Base-by-base conservation (phyloP, 305 asterid species). In the Fraxinus ornus region DNA sequence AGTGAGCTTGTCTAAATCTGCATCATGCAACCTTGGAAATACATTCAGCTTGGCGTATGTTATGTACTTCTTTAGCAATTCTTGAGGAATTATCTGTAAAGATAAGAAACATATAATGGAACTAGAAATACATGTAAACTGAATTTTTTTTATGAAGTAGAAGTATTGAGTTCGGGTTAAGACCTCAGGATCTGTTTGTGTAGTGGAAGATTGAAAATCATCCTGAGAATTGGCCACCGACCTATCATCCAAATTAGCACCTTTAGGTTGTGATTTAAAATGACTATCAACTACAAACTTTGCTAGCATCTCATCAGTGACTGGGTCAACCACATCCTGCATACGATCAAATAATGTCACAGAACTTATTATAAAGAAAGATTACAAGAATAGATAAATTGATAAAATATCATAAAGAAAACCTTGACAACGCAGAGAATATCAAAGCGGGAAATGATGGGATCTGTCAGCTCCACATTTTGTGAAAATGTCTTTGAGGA, bases 311-410 rank as follows among this genome's bases (percentile, higher is more conserved):
- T 97, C 99, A 86, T 97, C 99, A 47, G 86, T 88, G 72, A 94
- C 93, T 44, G 99, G 98, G 87, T 96, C 99, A 79, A 93, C 98
- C 76, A 92, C 95, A 89, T 94, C 99, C 99, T 96, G 91, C 84
- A 88, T 24, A 71, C 57, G 49, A 47, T 85, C 39, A 83, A 19
- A 79, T 41, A 41, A 41, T 10, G 37, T 2, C 32, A 77, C 60
- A 39, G 55, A 82, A 77, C 79, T 72, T 6, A 49, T 74, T 19
- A 52, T 75, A 49, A 35, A 68, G 19, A 76, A 37, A 12, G 30
- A 64, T 44, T 39, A 30, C 12, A 74, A 66, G 47, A 55, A 79
- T 66, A 28, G 36, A 24, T 66, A 75, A 86, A 19, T 62, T 71
- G 57, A 88, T 80, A 52, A 10, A 79, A 73, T 32, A 72, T 72